Conservation (phyloP, 306 rosid genomes). For the Pyrus betulifolia region DNA sequence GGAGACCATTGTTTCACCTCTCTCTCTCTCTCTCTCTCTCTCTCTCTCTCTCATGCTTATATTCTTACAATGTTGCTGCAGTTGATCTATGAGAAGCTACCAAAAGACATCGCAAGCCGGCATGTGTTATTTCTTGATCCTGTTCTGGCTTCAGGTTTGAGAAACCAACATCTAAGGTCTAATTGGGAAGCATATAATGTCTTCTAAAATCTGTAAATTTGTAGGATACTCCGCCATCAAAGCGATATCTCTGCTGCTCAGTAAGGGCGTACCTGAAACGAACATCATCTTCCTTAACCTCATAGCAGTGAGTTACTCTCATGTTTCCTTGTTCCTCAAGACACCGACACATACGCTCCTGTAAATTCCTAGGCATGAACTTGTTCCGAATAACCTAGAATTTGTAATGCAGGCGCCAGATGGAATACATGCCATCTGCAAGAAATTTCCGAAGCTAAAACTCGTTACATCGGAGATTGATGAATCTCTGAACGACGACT, state of each 20-base stretch:
- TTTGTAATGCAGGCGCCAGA: conserved; percentile 10
- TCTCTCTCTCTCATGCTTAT: background rate
- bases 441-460: conserved; percentile 17
- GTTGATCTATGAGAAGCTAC: conserved; percentile 22
- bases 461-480: conserved; percentile 16
- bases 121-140: conserved; percentile 20
- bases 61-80: background rate
- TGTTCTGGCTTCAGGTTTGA: conserved; percentile 21
- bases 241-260: conserved; percentile 16
- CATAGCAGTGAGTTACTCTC: conserved; percentile 12
- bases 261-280: conserved; percentile 18
- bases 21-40: background rate
- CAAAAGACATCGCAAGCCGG: conserved; percentile 18
- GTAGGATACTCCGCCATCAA: conserved; percentile 19
- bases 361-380: background rate
- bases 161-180: background rate
- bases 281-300: conserved; percentile 21
- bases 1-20: background rate
- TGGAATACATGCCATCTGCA: conserved; percentile 13
- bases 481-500: background rate
- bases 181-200: background rate
- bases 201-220: background rate
- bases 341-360: background rate
- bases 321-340: background rate
- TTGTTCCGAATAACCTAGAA: background rate